Evolutionary conservation across 2,329 filamentous ascomycete species (phyloP).

Genomic region (Lachnellula suecica): DNA sequence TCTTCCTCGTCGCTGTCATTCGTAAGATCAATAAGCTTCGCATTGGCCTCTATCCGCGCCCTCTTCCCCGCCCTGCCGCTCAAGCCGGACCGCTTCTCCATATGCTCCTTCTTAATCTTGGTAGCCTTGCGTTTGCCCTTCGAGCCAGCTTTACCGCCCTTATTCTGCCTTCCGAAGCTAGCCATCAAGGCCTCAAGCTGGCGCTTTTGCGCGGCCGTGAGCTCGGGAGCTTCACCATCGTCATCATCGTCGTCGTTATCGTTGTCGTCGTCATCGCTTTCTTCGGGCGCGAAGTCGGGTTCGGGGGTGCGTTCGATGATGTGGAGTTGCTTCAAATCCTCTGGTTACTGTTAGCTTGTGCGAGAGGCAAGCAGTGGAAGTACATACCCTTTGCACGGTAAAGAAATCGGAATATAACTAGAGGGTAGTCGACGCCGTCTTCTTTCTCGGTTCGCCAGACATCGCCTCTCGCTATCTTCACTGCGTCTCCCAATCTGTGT

Average conservation of each 20-base stretch:
- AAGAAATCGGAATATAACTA: conserved; percentile 23
- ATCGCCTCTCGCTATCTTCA: not conserved
- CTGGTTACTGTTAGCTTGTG: conserved; percentile 5
- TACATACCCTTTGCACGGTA: conserved; percentile 24
- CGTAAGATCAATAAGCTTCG: not conserved
- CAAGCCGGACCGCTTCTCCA: not conserved
- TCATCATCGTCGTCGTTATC: not conserved
- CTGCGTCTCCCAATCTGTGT: not conserved
- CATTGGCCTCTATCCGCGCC: not conserved
- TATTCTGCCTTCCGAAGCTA: not conserved
- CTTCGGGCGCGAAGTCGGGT: not conserved
- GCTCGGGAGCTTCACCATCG: too few species aligned
- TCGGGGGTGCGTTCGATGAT: conserved; percentile 18
- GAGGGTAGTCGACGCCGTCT: conserved; percentile 21
- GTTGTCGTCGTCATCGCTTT: not conserved
- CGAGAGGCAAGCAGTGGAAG: not conserved
- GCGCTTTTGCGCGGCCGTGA: not conserved
- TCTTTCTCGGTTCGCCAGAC: conserved; percentile 5
- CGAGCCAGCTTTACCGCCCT: not conserved
- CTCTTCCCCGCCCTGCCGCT: not conserved
- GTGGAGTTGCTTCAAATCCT: conserved; percentile 21
- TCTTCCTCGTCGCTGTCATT: not conserved
- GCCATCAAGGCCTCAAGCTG: not conserved
- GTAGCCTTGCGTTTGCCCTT: not conserved
- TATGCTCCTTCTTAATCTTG: not conserved